Percentiles rank a stretch among this genome's conserved stretches.
Conservation (phyloP, 768 basidiomycete genomes). For the Hypholoma sublateritium region DNA sequence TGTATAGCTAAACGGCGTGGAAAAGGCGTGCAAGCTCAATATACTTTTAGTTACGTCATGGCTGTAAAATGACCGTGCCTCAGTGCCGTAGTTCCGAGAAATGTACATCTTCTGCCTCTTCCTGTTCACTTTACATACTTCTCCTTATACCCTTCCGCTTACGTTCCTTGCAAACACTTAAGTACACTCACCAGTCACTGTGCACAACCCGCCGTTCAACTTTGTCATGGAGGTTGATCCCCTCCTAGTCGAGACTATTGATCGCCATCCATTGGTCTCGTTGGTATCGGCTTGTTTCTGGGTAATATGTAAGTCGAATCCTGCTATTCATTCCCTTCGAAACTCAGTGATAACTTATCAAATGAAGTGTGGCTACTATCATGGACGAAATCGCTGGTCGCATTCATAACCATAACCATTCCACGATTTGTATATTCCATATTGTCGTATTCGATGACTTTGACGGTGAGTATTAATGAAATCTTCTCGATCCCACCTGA, state of each 20-base stretch:
- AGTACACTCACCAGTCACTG: neutral
- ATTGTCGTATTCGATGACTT: slow-evolving; percentile 85
- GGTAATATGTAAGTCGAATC: slow-evolving; percentile 65
- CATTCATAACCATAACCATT: slow-evolving; percentile 80
- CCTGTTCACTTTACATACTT: too few species aligned
- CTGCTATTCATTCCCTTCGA: neutral
- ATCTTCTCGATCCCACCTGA: neutral
- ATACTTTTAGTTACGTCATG: slow-evolving; percentile 1
- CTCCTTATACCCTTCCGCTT: too few species aligned
- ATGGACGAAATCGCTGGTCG: slow-evolving; percentile 71
- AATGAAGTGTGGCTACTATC: slow-evolving; percentile 76
- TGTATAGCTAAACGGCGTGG: too few species aligned
- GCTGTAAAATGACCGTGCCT: neutral
- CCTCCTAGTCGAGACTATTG: slow-evolving; percentile 28
- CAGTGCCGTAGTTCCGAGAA: slow-evolving; percentile 5
- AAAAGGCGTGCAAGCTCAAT: neutral
- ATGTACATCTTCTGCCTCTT: neutral
- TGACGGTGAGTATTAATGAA: slow-evolving; percentile 61
- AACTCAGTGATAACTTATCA: neutral
- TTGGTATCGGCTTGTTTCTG: slow-evolving; percentile 82
- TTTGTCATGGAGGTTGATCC: slow-evolving; percentile 37
- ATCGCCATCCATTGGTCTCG: slow-evolving; percentile 72
- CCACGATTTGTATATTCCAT: slow-evolving; percentile 77
- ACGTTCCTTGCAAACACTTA: too few species aligned
- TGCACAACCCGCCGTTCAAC: neutral